Evolutionary conservation across 2,329 filamentous ascomycete species (phyloP).

Genomic region (Fusarium setosum): DNA sequence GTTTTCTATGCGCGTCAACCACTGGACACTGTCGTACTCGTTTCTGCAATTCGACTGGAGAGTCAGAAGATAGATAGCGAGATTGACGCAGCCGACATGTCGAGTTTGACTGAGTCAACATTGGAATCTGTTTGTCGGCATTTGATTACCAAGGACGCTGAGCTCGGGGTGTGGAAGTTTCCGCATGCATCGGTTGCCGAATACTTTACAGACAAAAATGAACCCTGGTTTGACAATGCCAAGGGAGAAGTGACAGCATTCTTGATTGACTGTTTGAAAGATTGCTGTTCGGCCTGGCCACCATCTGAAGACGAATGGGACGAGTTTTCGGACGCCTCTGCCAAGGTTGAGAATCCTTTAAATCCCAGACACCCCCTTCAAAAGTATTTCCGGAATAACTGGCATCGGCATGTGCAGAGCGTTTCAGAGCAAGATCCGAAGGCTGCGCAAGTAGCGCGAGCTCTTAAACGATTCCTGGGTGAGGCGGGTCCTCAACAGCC

Average conservation of each 20-base stretch:
- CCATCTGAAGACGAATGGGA: no score
- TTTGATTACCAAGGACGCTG: background rate
- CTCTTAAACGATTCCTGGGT: background rate
- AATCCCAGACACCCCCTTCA: background rate
- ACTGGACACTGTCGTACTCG: background rate
- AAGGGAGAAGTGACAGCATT: background rate
- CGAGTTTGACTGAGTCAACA: background rate
- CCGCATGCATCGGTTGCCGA: conserved; percentile 8
- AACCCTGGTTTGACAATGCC: background rate
- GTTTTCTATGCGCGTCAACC: background rate
- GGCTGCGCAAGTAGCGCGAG: background rate
- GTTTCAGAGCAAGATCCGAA: background rate
- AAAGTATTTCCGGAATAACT: background rate
- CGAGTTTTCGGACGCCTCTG: no score
- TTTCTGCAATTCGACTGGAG: background rate
- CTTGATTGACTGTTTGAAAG: background rate
- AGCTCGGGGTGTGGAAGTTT: background rate
- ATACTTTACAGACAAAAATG: background rate
- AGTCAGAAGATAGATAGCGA: background rate
- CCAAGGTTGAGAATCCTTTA: background rate
- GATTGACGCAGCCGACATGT: background rate
- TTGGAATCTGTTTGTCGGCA: conserved; percentile 1
- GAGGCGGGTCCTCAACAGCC: background rate
- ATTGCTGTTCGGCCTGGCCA: background rate
- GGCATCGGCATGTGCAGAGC: background rate